phyloP scores from a whole-genome alignment of 306 rosid genomes.

The Prunus armeniaca region DNA sequence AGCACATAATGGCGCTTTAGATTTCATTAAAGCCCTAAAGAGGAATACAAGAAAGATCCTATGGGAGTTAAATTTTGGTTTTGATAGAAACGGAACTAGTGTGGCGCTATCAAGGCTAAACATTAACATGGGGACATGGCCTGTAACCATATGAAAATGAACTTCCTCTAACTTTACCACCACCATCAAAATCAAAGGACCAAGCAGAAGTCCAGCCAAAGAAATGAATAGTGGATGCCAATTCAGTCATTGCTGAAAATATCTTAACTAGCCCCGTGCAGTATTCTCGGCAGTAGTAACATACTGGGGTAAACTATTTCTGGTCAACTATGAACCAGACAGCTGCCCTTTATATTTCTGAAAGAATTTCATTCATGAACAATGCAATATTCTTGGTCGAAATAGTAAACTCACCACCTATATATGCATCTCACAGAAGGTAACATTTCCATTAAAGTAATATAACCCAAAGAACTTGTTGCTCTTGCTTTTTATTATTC shows the following conservation, averaged over 20 bases:
- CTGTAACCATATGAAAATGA: neutral
- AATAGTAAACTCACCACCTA: neutral
- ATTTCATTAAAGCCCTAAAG: neutral
- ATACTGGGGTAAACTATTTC: neutral
- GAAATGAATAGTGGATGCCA: neutral
- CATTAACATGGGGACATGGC: neutral
- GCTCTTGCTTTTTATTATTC: slow-evolving; percentile 5
- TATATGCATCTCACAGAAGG: neutral
- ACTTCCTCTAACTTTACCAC: neutral
- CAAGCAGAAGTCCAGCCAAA: neutral
- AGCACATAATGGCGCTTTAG: no score
- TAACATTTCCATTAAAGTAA: neutral
- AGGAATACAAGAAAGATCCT: neutral
- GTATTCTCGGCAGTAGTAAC: neutral
- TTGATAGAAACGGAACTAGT: neutral
- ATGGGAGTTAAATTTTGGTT: neutral
- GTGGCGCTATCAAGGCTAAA: neutral
- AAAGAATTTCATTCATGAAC: neutral
- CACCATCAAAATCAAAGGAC: neutral
- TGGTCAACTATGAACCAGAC: neutral
- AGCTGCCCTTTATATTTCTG: neutral
- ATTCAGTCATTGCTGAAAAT: neutral
- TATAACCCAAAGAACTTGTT: slow-evolving; percentile 6
- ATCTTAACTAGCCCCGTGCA: neutral
- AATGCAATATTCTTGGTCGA: neutral